phyloP scores from a whole-genome alignment of 495 filamentous ascomycete genomes.

The Astrothelium subdiscretum region DNA sequence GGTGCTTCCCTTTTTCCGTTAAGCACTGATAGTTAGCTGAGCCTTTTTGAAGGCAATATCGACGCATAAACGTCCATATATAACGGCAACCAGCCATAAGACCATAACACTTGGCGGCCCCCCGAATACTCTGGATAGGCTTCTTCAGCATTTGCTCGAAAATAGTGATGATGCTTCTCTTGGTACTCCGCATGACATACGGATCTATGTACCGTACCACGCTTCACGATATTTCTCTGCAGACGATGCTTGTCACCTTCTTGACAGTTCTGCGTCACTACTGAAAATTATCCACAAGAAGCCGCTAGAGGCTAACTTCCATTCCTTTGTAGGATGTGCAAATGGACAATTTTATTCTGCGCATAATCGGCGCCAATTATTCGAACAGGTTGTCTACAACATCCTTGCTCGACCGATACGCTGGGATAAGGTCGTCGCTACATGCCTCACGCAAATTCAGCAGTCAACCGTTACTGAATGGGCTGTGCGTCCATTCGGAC shows the following conservation, averaged over 20 bases:
- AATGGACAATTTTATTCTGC: background rate
- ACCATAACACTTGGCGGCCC: no score
- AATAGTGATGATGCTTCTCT: background rate
- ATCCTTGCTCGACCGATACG: slow-evolving; percentile 5
- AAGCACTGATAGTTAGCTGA: no score
- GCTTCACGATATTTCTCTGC: slow-evolving; percentile 20
- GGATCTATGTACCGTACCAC: slow-evolving; percentile 20
- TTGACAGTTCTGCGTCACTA: no score
- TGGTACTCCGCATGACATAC: no score
- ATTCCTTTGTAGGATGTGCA: no score
- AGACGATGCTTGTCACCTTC: slow-evolving; percentile 13
- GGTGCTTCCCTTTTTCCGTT: no score
- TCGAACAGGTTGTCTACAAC: slow-evolving; percentile 2
- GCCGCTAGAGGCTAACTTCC: background rate
- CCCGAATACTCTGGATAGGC: background rate
- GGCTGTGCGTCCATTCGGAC: background rate
- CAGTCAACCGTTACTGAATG: no score
- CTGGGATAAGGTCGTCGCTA: background rate
- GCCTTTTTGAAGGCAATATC: no score
- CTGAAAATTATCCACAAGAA: background rate
- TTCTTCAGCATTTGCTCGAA: background rate
- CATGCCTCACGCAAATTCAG: no score
- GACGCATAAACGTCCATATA: no score
- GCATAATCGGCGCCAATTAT: background rate
- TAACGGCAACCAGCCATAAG: no score